Conservation (phyloP, 148 eudicot genomes). For the Rhododendron griersonianum region DNA sequence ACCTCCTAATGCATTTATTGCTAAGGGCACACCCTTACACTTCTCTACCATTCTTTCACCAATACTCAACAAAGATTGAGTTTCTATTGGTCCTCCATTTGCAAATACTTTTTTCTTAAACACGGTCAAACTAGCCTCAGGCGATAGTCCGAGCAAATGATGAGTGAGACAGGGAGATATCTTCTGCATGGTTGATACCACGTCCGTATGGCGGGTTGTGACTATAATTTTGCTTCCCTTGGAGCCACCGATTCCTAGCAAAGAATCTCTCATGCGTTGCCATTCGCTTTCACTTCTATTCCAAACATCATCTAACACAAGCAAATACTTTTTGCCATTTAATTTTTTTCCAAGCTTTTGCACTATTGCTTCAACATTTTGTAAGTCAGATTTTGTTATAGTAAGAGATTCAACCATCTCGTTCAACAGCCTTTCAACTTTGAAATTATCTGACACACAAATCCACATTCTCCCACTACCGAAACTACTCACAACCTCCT, state of each 20-base stretch:
- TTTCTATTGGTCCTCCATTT: not conserved
- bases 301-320: slow-evolving; percentile 5
- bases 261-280: not conserved
- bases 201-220: not conserved
- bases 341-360: too few species aligned
- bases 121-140: too few species aligned
- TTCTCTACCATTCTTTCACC: slow-evolving; percentile 1
- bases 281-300: not conserved
- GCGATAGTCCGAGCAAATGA: too few species aligned
- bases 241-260: too few species aligned
- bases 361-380: too few species aligned
- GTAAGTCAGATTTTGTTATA: too few species aligned
- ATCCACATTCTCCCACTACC: not conserved
- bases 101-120: slow-evolving; percentile 4
- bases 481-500: not conserved
- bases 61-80: not conserved
- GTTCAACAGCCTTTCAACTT: not conserved
- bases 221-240: not conserved
- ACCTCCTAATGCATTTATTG: too few species aligned
- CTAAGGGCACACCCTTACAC: slow-evolving; percentile 16
- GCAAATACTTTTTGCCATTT: too few species aligned
- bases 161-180: too few species aligned
- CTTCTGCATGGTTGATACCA: not conserved
- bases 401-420: too few species aligned
- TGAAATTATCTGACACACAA: not conserved